phyloP scores from a whole-genome alignment of 1,139 yeast species.

The Sugiyamaella neomexicana region DNA sequence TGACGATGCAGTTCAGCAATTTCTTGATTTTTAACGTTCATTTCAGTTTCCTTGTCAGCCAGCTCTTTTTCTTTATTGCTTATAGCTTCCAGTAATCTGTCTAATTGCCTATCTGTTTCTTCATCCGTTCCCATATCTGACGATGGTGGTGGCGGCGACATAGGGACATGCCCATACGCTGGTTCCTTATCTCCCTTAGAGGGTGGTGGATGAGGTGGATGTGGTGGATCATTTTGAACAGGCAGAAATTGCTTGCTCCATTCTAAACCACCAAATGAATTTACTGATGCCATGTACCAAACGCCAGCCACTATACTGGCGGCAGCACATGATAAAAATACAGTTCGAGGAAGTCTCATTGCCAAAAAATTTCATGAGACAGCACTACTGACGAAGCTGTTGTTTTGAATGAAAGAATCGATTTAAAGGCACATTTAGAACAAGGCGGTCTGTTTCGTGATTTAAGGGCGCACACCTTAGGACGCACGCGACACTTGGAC shows the following conservation, averaged over 20 bases:
- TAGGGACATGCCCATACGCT: no score
- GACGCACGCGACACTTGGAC: no score
- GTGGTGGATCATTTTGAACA: no score
- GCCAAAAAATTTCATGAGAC: no score
- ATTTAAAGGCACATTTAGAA: no score
- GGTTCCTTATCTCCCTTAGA: no score
- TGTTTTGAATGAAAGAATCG: no score
- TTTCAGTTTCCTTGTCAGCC: neutral
- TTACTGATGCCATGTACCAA: neutral
- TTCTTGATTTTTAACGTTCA: neutral
- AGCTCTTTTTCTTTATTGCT: constrained; percentile 4
- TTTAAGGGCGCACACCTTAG: no score
- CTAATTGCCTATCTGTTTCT: constrained; percentile 7
- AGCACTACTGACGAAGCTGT: no score
- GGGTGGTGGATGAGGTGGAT: no score
- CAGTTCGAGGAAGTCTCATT: constrained; percentile 10
- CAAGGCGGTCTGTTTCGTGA: no score
- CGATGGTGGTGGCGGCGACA: neutral
- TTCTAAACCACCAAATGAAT: constrained; percentile 2
- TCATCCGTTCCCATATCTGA: neutral
- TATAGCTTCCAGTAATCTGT: constrained; percentile 3
- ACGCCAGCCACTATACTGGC: neutral
- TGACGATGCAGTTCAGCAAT: constrained; percentile 4
- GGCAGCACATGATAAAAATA: neutral
- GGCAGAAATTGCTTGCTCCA: neutral